These are phyloP conservation scores for Pterocarpus santalinus DNA, from an alignment of 306 rosid genomes.

Conservation along the genomic window DNA sequence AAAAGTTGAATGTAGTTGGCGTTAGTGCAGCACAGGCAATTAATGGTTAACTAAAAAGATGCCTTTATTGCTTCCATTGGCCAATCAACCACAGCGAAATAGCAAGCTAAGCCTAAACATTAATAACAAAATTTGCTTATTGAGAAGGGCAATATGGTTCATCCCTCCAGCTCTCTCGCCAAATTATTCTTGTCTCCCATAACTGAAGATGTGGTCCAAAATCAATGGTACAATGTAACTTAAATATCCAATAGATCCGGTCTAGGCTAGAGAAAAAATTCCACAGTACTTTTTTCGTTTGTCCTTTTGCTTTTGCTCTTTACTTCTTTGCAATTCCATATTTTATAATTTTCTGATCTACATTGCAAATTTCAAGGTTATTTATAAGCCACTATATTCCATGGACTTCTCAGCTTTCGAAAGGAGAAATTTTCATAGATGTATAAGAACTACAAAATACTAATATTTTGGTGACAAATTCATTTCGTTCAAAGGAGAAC, in stretches of 20 bases:
- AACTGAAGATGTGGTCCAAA: conserved; percentile 48
- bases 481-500: conserved; percentile 31
- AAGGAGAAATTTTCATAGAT: background rate
- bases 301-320: conserved; percentile 40
- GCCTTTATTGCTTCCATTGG: conserved; percentile 22
- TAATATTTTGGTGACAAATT: conserved; percentile 39
- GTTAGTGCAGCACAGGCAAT: conserved; percentile 27
- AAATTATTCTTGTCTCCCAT: conserved; percentile 41
- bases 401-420: conserved; percentile 10
- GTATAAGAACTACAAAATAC: background rate
- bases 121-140: conserved; percentile 14
- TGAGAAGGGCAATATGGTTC: conserved; percentile 3
- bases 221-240: background rate
- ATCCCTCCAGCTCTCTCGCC: conserved; percentile 23
- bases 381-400: background rate
- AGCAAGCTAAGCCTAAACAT: conserved; percentile 30
- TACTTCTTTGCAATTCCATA: conserved; percentile 18
- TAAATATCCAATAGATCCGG: background rate
- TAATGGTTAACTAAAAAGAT: conserved; percentile 20
- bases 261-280: conserved; percentile 23
- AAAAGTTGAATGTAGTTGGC: conserved; percentile 32
- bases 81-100: conserved; percentile 10
- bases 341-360: background rate
- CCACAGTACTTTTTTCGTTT: conserved; percentile 9
- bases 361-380: conserved; percentile 31